Conservation (phyloP, 2,329 filamentous ascomycete species). For the Coleophoma eucalyptorum region DNA sequence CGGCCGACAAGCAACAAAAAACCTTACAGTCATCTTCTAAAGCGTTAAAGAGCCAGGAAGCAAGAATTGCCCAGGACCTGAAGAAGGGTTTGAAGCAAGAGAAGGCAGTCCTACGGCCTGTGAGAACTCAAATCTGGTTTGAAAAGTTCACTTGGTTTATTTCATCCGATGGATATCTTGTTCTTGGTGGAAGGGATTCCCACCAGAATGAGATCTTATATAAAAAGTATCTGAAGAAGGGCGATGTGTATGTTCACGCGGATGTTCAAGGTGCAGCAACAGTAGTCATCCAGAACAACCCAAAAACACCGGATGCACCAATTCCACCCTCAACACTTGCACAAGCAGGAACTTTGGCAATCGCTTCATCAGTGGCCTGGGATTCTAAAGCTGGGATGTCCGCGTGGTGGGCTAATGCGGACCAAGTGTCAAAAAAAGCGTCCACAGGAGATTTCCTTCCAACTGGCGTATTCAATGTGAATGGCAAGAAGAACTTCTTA, state of each 20-base stretch:
- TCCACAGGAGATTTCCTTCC: constrained; percentile 76
- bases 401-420: constrained; percentile 90
- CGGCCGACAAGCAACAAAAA: constrained; percentile 82
- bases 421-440: constrained; percentile 86
- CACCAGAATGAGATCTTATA: constrained; percentile 94
- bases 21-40: constrained; percentile 77
- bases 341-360: constrained; percentile 81
- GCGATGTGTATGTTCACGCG: constrained; percentile 88
- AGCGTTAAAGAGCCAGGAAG: constrained; percentile 85
- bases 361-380: constrained; percentile 88
- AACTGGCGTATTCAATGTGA: constrained; percentile 74
- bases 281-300: constrained; percentile 89
- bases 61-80: constrained; percentile 81
- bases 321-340: constrained; percentile 89
- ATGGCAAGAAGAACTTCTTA: constrained; percentile 86
- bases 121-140: constrained; percentile 87
- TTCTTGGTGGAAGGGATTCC: constrained; percentile 82
- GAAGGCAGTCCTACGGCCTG: constrained; percentile 78
- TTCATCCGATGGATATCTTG: constrained; percentile 90
- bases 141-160: constrained; percentile 97
- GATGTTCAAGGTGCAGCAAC: constrained; percentile 80
- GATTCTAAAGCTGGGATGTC: constrained; percentile 95
- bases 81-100: constrained; percentile 89
- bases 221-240: constrained; percentile 77
- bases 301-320: constrained; percentile 71